Evolutionary conservation across 352 stramenopile species (phyloP), one percentile per base, ranked within the genome.

Genomic region (Globisporangium nodosum): DNA sequence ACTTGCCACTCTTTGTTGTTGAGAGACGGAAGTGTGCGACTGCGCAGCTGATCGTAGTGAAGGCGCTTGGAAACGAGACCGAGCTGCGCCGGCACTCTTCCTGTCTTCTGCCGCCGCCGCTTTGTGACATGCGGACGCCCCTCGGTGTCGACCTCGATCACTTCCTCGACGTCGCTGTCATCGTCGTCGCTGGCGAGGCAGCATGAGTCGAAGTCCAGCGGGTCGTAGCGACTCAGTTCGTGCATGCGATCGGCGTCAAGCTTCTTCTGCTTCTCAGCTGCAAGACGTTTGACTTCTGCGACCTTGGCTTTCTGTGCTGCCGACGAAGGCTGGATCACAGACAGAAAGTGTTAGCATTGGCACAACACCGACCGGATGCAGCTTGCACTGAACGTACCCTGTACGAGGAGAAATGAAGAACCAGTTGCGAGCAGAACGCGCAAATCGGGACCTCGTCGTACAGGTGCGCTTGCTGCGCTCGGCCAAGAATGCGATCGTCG

Each of bases 1-100:
- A 87, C 69, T 43, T 85, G 64, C 77, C 77, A 87, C 55, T 87
- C 74, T 64, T 76, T 72, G 58, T 71, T 65, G 56, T 82, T 85
- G 7, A 87, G 69, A 30, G 69, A 71, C 18, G 71, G 72, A 21
- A 85, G 60, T 58, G 72, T 79, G 43, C 73, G 65, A 49, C 68
- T 81, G n/a, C 73, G 74, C 31, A 85, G 60, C 18, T 71, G 65
- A 46, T 85, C 73, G 60, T 87, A 85, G 56, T 85, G 77, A 11
- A 87, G 53, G 0, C 72, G 74, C 54, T 85, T 87, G 59, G 70
- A 82, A 24, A 81, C 76, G 18, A 87, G 60, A 2, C 76, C 76
- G 31, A 74, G 72, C 30, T 78, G 73, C 39, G 76, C 74, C 0
- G 73, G 72, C 0, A 66, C 58, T 15, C 71, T 66, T 39, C 55